Evolutionary conservation across 2,329 filamentous ascomycete genomes (phyloP).

Genomic region (Pseudogymnoascus sp.): DNA sequence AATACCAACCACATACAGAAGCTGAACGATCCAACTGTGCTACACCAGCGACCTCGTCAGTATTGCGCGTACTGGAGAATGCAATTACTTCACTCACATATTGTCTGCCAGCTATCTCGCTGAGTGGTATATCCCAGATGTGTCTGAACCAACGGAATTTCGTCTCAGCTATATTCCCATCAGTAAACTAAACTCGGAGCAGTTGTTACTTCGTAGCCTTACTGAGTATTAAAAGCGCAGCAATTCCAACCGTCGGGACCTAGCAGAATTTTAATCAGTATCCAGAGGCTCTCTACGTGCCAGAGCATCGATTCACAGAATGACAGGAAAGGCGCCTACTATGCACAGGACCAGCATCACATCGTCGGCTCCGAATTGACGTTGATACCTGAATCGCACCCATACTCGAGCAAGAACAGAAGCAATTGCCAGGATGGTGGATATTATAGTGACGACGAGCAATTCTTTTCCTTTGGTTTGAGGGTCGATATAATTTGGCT

Average conservation of each 20-base stretch:
- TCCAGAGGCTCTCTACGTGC: neutral
- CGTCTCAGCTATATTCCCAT: neutral
- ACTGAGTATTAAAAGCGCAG: neutral
- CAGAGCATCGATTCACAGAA: neutral
- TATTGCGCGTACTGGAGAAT: neutral
- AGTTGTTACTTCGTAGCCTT: neutral
- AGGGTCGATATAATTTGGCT: neutral
- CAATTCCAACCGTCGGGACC: neutral
- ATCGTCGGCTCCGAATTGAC: neutral
- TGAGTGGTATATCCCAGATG: slow-evolving; percentile 1
- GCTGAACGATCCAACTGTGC: neutral
- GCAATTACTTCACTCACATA: neutral
- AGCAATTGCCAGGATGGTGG: neutral
- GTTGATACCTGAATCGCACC: neutral
- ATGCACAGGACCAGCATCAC: slow-evolving; percentile 4
- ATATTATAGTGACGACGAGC: neutral
- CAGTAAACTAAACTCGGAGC: neutral
- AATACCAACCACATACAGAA: neutral
- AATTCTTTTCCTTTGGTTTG: neutral
- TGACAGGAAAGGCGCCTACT: neutral
- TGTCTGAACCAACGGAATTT: slow-evolving; percentile 5
- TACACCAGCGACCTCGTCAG: neutral
- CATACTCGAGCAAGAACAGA: neutral
- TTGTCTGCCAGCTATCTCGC: neutral
- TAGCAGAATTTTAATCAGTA: neutral